Base-by-base conservation (phyloP, 192 early-diverging fungal genomes). In the Entomortierella parvispora region DNA sequence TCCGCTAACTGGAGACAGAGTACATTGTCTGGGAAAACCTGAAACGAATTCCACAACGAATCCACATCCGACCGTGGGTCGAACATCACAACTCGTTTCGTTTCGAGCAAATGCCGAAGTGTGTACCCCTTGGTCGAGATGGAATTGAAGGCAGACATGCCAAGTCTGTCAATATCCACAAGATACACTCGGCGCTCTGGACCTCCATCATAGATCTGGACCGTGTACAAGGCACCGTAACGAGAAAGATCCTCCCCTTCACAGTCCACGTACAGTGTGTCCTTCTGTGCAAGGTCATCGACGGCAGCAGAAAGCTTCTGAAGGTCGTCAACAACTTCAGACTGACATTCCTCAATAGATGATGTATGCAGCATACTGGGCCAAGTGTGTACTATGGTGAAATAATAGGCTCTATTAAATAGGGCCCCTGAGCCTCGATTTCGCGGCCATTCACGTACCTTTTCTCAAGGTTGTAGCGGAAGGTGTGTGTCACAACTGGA, bases 41-140 rank as follows among this genome's bases (percentile, higher is more conserved):
- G 60, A 62, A 62, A 62, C 60, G 50, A 51, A 25, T 62, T 62
- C 60, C 60, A 62, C 29, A 60, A n/a, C 17, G 58, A 43, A 33
- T 60, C 58, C 46, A 60, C 20, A 45, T 60, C 58, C 32, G 25
- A 43, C 26, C 58, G 58, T 48, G 58, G 58, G 48, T 60, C 58
- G 45, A 60, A 60, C 32, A 62, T 22, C 47, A 49, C 60, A 17
- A 62, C 15, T 7, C 60, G 60, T 25, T 62, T 62, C 11, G 60
- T 33, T 37, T 59, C 58, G 43, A 59, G 28, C 58, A 59, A 59
- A 59, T 40, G 46, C 58, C 28, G 42, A 29, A 59, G 22, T 25
- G 43, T 59, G 26, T 46, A 29, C 14, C 58, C 58, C 58, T n/a
- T 59, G 25, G 42, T 31, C 26, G 58, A 59, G 44, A 46, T 31